Percentiles rank a stretch among this genome's conserved stretches.
Evolutionary conservation across 257 asterid species (phyloP).

Genomic region (Leonotis leonurus): DNA sequence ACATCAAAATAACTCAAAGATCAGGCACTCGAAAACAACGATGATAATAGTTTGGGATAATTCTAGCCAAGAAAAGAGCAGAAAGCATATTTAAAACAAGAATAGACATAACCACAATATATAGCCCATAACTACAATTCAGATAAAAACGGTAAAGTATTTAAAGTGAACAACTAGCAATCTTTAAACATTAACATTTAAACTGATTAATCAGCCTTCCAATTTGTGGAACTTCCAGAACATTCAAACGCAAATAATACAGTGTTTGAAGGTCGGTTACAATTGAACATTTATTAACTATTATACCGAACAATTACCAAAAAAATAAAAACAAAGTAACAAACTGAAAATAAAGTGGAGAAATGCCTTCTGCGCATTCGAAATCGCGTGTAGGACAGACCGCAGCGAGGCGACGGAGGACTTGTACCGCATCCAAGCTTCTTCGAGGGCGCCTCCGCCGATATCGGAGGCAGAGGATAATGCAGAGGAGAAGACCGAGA

Average conservation of each 20-base stretch:
- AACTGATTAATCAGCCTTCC: neutral
- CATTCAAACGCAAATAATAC: neutral
- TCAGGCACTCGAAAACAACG: neutral
- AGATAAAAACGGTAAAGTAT: neutral
- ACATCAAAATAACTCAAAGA: neutral
- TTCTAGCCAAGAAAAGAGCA: neutral
- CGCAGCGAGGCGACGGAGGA: conserved; percentile 66
- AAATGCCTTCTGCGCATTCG: conserved; percentile 57
- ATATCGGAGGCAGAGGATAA: conserved; percentile 53
- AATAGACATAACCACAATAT: neutral
- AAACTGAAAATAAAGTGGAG: neutral
- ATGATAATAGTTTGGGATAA: neutral
- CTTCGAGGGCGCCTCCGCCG: conserved; percentile 89
- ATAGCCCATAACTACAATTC: neutral
- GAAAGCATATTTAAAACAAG: neutral
- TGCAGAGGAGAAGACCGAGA: conserved; percentile 48
- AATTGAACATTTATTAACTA: neutral
- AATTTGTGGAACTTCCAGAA: neutral
- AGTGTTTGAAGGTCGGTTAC: neutral
- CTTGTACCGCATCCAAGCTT: conserved; percentile 70
- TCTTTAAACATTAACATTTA: neutral
- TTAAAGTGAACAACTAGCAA: neutral
- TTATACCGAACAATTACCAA: neutral
- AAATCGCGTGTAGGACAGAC: conserved; percentile 45
- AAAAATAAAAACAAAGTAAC: neutral